phyloP scores from a whole-genome alignment of 768 basidiomycete species.

The Pluteus cervinus region DNA sequence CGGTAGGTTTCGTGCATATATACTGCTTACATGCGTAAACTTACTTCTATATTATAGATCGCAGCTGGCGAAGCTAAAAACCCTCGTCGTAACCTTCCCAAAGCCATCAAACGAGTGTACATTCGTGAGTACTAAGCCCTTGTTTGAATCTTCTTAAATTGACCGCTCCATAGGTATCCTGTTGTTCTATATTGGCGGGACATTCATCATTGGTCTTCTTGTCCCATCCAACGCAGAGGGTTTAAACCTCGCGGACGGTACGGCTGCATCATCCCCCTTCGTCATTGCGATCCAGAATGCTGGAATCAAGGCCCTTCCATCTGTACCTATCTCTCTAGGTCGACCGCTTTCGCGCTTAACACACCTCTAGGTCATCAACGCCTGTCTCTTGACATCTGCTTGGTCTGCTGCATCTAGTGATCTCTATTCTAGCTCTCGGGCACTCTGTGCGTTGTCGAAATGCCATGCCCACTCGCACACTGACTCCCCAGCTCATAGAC shows the following conservation, averaged over 20 bases:
- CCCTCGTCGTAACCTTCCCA: constrained; percentile 59
- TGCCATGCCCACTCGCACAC: too few species aligned
- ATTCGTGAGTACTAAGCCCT: constrained; percentile 39
- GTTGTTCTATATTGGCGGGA: constrained; percentile 69
- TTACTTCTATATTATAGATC: constrained; percentile 49
- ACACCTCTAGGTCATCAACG: constrained; percentile 61
- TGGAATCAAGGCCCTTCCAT: constrained; percentile 84
- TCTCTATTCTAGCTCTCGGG: constrained; percentile 83
- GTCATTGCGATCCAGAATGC: constrained; percentile 84
- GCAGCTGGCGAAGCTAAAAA: constrained; percentile 91
- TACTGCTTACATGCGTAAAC: too few species aligned
- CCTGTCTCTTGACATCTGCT: constrained; percentile 79
- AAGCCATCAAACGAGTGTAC: constrained; percentile 68
- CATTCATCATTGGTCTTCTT: constrained; percentile 75
- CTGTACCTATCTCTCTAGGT: constrained; percentile 35
- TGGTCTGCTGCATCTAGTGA: constrained; percentile 92
- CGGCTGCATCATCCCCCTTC: constrained; percentile 77
- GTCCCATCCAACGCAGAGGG: constrained; percentile 63
- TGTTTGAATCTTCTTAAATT: constrained; percentile 26
- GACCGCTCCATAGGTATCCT: constrained; percentile 79
- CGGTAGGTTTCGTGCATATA: too few species aligned
- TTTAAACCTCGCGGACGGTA: constrained; percentile 48
- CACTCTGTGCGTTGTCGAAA: constrained; percentile 56
- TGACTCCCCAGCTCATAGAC: too few species aligned
- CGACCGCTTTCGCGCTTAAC: constrained; percentile 2